phyloP scores from a whole-genome alignment of 345 rosid species.

The Populus simonii region DNA sequence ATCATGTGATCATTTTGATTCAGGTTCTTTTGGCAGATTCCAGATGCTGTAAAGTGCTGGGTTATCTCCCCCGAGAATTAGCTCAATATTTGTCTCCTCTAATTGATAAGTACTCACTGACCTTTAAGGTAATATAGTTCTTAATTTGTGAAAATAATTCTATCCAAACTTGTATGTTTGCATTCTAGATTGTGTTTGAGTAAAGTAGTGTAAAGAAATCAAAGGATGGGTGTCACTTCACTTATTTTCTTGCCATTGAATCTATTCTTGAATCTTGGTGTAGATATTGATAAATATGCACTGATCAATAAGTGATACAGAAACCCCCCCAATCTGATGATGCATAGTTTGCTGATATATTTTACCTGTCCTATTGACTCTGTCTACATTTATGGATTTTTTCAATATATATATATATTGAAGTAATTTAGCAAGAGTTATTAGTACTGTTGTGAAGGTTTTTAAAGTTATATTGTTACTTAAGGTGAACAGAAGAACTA shows the following conservation, averaged over 20 bases:
- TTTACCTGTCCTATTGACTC: too few species aligned
- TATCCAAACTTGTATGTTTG: neutral
- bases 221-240: too few species aligned
- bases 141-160: neutral
- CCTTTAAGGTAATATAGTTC: slow-evolving; percentile 57
- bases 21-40: slow-evolving; percentile 68
- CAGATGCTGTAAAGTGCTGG: slow-evolving; percentile 48
- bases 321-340: neutral
- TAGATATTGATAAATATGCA: neutral
- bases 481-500: too few species aligned
- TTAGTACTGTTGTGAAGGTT: too few species aligned
- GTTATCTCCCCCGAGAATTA: slow-evolving; percentile 76
- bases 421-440: too few species aligned
- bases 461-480: too few species aligned
- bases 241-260: too few species aligned
- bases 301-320: neutral
- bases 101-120: slow-evolving; percentile 48
- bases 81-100: slow-evolving; percentile 70
- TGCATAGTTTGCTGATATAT: too few species aligned
- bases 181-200: neutral
- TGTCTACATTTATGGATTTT: too few species aligned
- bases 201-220: too few species aligned
- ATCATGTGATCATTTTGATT: slow-evolving; percentile 9
- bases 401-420: too few species aligned
- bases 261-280: neutral